A percentile compares a stretch with the other conserved stretches of the same genome.
Conservation (phyloP, 2,329 filamentous ascomycete species). For the Trichoderma simmonsii region DNA sequence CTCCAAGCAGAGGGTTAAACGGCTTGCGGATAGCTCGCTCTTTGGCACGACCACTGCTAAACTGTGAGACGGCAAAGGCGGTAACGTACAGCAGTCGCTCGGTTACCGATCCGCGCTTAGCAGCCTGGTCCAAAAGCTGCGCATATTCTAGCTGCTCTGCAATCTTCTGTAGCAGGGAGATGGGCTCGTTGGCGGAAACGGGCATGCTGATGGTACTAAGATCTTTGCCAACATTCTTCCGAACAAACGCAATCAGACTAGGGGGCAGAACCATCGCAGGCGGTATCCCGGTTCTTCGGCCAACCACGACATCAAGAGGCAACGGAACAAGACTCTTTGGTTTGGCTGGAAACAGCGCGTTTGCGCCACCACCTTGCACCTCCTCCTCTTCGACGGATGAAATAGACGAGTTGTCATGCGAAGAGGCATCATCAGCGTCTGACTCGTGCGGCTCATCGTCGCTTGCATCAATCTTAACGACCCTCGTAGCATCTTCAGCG, state of each 20-base stretch:
- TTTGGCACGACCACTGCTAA: slow-evolving; percentile 77
- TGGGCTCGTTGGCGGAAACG: slow-evolving; percentile 91
- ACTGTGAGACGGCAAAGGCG: slow-evolving; percentile 85
- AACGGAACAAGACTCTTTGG: slow-evolving; percentile 75
- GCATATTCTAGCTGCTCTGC: slow-evolving; percentile 92
- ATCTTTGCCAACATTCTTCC: slow-evolving; percentile 98
- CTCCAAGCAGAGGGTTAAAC: slow-evolving; percentile 94
- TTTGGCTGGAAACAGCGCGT: slow-evolving; percentile 66
- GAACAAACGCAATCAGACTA: slow-evolving; percentile 86
- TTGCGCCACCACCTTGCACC: slow-evolving; percentile 57
- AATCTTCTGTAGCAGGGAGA: slow-evolving; percentile 80
- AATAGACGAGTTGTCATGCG: slow-evolving; percentile 55
- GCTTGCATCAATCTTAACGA: slow-evolving; percentile 71
- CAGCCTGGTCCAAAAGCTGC: slow-evolving; percentile 73
- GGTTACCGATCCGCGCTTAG: slow-evolving; percentile 53
- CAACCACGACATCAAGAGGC: slow-evolving; percentile 63
- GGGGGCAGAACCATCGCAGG: slow-evolving; percentile 77
- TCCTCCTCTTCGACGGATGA: slow-evolving; percentile 60
- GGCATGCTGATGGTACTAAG: slow-evolving; percentile 97
- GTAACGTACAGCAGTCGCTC: slow-evolving; percentile 81
- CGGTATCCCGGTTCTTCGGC: slow-evolving; percentile 67
- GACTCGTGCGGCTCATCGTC: slow-evolving; percentile 60
- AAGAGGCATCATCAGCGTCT: slow-evolving; percentile 53
- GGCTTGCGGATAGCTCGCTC: slow-evolving; percentile 93
- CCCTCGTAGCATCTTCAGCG: slow-evolving; percentile 64